Percentiles rank a stretch among this genome's conserved stretches.
phyloP scores from a whole-genome alignment of 371 early-diverging fungal genomes.

The Syncephalastrum monosporum region DNA sequence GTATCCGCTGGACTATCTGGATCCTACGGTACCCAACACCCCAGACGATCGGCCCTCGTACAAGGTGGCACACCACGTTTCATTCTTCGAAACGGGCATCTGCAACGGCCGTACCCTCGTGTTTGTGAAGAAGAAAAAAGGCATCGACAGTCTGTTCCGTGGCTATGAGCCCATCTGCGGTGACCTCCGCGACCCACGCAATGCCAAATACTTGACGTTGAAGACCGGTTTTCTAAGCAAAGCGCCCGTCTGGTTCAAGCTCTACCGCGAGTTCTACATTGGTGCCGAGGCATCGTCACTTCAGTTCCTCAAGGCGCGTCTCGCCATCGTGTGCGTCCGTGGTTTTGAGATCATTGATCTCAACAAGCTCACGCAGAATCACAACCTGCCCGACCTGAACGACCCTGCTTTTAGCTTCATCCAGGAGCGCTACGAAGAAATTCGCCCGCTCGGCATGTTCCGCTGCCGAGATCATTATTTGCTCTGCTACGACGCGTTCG shows the following conservation, averaged over 20 bases:
- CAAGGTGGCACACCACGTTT: constrained; percentile 60
- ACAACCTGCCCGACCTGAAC: constrained; percentile 37
- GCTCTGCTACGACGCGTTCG: constrained; percentile 91
- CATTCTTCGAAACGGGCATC: constrained; percentile 73
- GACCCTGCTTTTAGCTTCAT: constrained; percentile 43
- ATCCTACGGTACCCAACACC: constrained; percentile 42
- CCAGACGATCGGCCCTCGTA: constrained; percentile 30
- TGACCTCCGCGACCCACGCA: constrained; percentile 39
- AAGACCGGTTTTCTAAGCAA: constrained; percentile 47
- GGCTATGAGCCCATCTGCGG: constrained; percentile 40
- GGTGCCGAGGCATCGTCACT: constrained; percentile 74
- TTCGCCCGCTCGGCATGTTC: constrained; percentile 82
- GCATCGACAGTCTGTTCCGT: constrained; percentile 44
- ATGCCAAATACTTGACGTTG: constrained; percentile 31
- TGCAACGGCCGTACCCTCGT: constrained; percentile 59
- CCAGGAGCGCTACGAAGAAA: constrained; percentile 23
- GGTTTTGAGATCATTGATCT: constrained; percentile 87
- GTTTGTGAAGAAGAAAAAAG: constrained; percentile 51
- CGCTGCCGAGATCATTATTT: constrained; percentile 78
- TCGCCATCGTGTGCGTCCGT: constrained; percentile 75
- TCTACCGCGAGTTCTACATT: constrained; percentile 72
- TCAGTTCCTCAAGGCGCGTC: constrained; percentile 69
- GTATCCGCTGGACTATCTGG: constrained; percentile 66
- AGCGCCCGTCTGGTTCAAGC: constrained; percentile 45
- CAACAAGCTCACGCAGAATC: constrained; percentile 68